These are phyloP conservation scores for Nemania sp. DNA, from an alignment of 2,329 filamentous ascomycete genomes.

Conservation along the genomic window DNA sequence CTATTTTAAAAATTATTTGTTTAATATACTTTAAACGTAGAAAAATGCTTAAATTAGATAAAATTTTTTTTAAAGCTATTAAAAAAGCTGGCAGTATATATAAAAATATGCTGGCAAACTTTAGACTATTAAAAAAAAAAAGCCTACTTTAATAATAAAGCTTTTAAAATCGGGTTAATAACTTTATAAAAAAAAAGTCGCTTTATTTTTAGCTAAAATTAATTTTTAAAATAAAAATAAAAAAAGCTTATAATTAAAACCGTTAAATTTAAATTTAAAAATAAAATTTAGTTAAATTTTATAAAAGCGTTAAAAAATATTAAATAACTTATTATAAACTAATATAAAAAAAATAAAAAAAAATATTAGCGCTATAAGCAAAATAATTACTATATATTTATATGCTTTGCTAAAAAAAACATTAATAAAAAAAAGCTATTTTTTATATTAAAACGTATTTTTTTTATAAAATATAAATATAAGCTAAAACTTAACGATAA, in stretches of 20 bases:
- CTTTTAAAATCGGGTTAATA: conserved; percentile 1
- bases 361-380: neutral
- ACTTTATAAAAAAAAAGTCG: neutral
- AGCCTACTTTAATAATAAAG: neutral
- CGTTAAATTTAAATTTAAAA: no score
- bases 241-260: neutral
- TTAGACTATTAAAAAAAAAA: neutral
- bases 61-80: neutral
- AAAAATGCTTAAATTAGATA: neutral
- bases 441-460: no score
- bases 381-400: neutral
- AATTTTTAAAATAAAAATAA: neutral
- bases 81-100: neutral
- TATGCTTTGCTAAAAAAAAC: neutral
- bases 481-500: neutral
- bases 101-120: neutral
- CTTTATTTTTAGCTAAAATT: neutral
- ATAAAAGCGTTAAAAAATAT: no score
- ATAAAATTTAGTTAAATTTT: neutral
- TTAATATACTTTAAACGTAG: neutral
- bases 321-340: no score
- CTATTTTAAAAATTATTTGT: neutral
- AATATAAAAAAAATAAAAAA: neutral
- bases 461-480: neutral
- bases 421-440: neutral